phyloP scores from a whole-genome alignment of 208 protist species.

The Naegleria lovaniensis region DNA sequence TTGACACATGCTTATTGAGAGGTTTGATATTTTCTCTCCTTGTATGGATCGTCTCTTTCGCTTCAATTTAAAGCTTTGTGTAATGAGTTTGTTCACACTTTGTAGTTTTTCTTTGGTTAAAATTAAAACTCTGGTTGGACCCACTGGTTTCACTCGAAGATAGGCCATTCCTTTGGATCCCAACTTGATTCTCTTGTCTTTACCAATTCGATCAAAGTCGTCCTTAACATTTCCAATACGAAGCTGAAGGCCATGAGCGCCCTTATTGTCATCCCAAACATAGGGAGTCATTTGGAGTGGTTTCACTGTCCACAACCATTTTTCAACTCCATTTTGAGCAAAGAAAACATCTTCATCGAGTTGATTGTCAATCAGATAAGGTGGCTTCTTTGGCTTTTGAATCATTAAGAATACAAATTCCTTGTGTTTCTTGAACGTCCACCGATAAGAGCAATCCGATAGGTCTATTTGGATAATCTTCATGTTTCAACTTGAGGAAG shows the following conservation, averaged over 20 bases:
- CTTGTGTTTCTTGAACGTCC: not conserved
- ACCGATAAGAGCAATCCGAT: not conserved
- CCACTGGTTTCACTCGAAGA: not conserved
- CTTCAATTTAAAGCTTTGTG: not conserved
- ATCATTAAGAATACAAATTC: not conserved
- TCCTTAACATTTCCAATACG: not conserved
- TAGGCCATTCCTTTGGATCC: not conserved
- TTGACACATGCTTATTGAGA: not conserved
- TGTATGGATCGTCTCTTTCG: not conserved
- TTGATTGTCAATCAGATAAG: constrained; percentile 19
- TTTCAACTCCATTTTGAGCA: not conserved
- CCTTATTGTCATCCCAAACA: not conserved
- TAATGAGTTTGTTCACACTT: not conserved
- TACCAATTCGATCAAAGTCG: not conserved
- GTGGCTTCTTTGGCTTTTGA: not conserved
- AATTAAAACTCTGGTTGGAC: constrained; percentile 9
- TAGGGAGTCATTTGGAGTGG: not conserved
- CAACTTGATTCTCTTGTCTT: not conserved
- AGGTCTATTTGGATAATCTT: not conserved
- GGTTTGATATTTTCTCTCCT: not conserved
- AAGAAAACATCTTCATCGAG: not conserved
- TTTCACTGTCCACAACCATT: not conserved
- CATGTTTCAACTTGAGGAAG: not conserved
- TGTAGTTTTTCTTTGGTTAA: not conserved
- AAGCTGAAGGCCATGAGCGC: not conserved